Evolutionary conservation across 441 rosid genomes (phyloP).

Genomic region (Erodium trifolium): DNA sequence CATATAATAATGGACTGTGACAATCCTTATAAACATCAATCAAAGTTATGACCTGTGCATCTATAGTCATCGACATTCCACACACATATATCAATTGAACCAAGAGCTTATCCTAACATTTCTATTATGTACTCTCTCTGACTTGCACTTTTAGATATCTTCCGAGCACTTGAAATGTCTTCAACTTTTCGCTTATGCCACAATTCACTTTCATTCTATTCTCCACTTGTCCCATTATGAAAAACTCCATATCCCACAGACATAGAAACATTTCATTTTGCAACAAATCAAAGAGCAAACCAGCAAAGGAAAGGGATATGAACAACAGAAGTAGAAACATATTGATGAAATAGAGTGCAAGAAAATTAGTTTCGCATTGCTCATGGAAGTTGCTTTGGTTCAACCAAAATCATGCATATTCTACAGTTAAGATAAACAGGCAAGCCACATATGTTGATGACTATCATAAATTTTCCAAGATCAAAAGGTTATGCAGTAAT

Average conservation of each 20-base stretch:
- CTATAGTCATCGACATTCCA: not conserved
- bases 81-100: not conserved
- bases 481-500: too few relatives aligned
- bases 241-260: not conserved
- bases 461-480: not conserved
- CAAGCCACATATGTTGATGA: not conserved
- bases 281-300: not conserved
- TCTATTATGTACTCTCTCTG: not conserved
- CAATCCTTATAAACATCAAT: not conserved
- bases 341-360: not conserved
- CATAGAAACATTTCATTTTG: not conserved
- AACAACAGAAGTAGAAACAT: not conserved
- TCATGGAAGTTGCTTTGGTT: not conserved
- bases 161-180: too few relatives aligned
- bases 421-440: not conserved
- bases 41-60: not conserved
- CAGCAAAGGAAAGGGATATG: not conserved
- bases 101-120: not conserved
- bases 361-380: not conserved
- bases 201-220: too few relatives aligned
- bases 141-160: too few relatives aligned
- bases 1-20: conserved; percentile 1
- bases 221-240: too few relatives aligned
- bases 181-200: too few relatives aligned
- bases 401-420: not conserved